Conservation (phyloP, 1,139 yeast species). For the Yamadazyma triangularis region DNA sequence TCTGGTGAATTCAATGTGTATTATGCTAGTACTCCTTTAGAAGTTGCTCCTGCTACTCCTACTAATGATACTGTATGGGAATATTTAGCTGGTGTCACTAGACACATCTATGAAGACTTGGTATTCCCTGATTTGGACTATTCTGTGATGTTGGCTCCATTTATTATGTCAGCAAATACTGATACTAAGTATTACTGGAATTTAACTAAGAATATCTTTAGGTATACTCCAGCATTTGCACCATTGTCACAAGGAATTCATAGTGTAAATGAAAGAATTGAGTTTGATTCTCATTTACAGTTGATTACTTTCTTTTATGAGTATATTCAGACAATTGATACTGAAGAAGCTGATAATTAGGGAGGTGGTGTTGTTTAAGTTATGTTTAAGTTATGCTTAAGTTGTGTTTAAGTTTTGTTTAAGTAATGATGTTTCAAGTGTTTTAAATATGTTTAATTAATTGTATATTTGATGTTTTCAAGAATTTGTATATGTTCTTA, state of each 20-base stretch:
- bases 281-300: conserved; percentile 36
- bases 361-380: no score
- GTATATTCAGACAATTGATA: conserved; percentile 20
- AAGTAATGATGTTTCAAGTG: no score
- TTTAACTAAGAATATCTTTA: conserved; percentile 66
- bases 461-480: no score
- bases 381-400: no score
- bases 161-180: conserved; percentile 74
- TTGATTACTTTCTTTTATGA: conserved; percentile 39
- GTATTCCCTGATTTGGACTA: conserved; percentile 29
- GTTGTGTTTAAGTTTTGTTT: no score
- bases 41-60: conserved; percentile 38
- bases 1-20: conserved; percentile 23
- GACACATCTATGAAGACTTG: conserved; percentile 41
- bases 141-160: conserved; percentile 57
- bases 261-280: conserved; percentile 38
- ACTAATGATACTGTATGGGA: conserved; percentile 35
- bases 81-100: conserved; percentile 37
- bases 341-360: no score
- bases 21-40: conserved; percentile 13
- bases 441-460: no score
- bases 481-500: no score
- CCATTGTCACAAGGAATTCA: conserved; percentile 22
- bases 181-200: conserved; percentile 80
- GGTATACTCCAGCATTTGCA: conserved; percentile 47